Evolutionary conservation across 2,329 filamentous ascomycete species (phyloP).

Genomic region (Aspergillus chevalieri): DNA sequence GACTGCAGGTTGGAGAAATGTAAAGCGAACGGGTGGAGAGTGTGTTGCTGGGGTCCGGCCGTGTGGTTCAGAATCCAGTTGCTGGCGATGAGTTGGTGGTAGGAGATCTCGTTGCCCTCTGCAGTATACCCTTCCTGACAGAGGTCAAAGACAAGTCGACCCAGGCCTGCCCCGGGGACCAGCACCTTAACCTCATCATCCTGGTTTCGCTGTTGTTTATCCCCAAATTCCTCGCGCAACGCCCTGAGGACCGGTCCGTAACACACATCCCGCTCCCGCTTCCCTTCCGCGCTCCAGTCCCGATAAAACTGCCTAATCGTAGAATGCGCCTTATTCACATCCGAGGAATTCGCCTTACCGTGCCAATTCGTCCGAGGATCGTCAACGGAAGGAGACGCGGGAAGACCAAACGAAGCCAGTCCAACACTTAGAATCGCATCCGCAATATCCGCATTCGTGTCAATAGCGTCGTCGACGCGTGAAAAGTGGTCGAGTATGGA

Average conservation of each 20-base stretch:
- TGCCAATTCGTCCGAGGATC: conserved; percentile 56
- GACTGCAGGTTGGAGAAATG: conserved; percentile 79
- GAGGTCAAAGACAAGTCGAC: conserved; percentile 82
- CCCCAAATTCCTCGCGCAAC: conserved; percentile 48
- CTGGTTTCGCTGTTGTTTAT: conserved; percentile 25
- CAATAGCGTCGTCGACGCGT: conserved; percentile 78
- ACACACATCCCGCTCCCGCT: conserved; percentile 65
- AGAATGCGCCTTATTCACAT: conserved; percentile 86
- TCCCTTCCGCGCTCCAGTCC: conserved; percentile 82
- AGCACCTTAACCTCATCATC: conserved; percentile 59
- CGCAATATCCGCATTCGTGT: conserved; percentile 76
- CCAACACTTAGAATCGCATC: conserved; percentile 68
- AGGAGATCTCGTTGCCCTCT: conserved; percentile 94
- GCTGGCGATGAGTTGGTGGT: conserved; percentile 88
- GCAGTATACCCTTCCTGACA: conserved; percentile 64
- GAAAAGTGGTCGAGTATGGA: conserved; percentile 72
- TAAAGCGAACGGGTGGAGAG: conserved; percentile 77
- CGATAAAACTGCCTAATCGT: conserved; percentile 91
- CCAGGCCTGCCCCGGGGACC: conserved; percentile 84
- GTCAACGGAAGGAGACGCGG: conserved; percentile 29
- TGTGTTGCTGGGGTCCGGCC: conserved; percentile 55
- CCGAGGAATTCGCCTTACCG: conserved; percentile 62
- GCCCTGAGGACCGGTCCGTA: conserved; percentile 67
- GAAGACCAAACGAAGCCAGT: conserved; percentile 60
- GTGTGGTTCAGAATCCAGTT: conserved; percentile 54